These are phyloP conservation scores for Phaseolus coccineus DNA, from an alignment of 331 rosid genomes.

Conservation along the genomic window DNA sequence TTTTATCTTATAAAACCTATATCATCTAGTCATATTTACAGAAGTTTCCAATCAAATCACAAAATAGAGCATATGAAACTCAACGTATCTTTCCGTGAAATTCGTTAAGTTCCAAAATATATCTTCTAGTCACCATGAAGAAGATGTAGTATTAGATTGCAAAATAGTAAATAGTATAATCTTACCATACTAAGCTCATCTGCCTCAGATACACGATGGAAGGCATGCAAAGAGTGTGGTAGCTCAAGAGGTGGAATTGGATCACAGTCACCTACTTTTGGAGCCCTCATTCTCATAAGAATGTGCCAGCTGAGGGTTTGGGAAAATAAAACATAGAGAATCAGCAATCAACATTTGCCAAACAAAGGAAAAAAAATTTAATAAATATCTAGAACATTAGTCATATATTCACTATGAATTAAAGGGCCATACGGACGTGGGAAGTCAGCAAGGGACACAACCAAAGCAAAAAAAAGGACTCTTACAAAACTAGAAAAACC, in stretches of 20 bases:
- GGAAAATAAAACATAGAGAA: constrained; percentile 34
- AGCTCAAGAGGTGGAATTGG: constrained; percentile 95
- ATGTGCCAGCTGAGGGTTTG: constrained; percentile 84
- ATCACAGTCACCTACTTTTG: constrained; percentile 73
- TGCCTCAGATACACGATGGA: constrained; percentile 74
- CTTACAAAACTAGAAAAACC: constrained; percentile 29
- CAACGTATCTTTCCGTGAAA: constrained; percentile 15
- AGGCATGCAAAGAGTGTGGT: constrained; percentile 93
- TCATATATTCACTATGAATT: constrained; percentile 7
- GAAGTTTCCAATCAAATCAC: constrained; percentile 35
- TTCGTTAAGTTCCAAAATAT: constrained; percentile 20
- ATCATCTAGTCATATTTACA: constrained; percentile 18
- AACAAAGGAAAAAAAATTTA: constrained; percentile 4
- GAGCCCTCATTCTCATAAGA: constrained; percentile 89
- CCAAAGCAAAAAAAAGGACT: constrained; percentile 30
- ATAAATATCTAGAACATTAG: constrained; percentile 28
- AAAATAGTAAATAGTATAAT: constrained; percentile 34
- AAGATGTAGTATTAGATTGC: constrained; percentile 23
- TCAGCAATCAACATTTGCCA: constrained; percentile 36
- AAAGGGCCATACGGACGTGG: constrained; percentile 1
- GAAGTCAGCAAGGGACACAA: constrained; percentile 38
- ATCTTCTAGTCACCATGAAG: constrained; percentile 37
- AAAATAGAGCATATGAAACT: constrained; percentile 31
- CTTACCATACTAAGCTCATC: constrained; percentile 74
- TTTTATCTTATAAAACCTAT: constrained; percentile 22